A percentile compares a stretch with the other conserved stretches of the same genome.
phyloP scores from a whole-genome alignment of 179 eudicot genomes.

The Beta macrorhiza region DNA sequence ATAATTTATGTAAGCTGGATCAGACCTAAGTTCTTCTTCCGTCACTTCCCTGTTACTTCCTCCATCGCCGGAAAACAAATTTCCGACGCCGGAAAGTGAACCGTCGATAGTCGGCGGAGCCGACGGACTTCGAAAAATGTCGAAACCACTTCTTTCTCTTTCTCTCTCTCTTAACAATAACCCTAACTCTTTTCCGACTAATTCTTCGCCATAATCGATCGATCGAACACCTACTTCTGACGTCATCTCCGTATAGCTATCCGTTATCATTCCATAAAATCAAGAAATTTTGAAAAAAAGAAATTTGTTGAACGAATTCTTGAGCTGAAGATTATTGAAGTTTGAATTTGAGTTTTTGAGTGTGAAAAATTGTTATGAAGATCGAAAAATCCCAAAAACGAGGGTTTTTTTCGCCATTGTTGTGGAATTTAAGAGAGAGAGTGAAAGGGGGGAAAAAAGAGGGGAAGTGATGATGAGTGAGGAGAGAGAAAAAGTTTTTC shows the following conservation, averaged over 20 bases:
- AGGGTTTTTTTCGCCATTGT: constrained; percentile 37
- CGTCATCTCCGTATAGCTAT: constrained; percentile 28
- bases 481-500: background rate
- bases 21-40: constrained; percentile 86
- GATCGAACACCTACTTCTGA: constrained; percentile 43
- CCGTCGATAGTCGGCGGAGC: constrained; percentile 97
- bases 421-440: constrained; percentile 22
- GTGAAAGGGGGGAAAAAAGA: constrained; percentile 1
- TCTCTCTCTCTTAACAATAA: constrained; percentile 52
- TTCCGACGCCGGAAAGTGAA: constrained; percentile 64
- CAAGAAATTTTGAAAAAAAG: background rate
- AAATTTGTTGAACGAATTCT: background rate
- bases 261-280: constrained; percentile 39
- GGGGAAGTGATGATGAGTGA: background rate
- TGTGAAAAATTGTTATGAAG: background rate
- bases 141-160: constrained; percentile 54
- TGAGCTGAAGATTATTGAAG: background rate
- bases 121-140: constrained; percentile 76
- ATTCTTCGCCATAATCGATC: constrained; percentile 57
- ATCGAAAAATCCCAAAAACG: constrained; percentile 24
- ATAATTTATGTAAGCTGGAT: constrained; percentile 80
- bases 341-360: constrained; percentile 9
- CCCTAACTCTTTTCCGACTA: constrained; percentile 53
- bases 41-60: constrained; percentile 41
- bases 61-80: constrained; percentile 40